Percentiles rank a stretch among this genome's conserved stretches.
Conservation (phyloP, 2,329 filamentous ascomycete genomes). For the Fusarium mundagurra region DNA sequence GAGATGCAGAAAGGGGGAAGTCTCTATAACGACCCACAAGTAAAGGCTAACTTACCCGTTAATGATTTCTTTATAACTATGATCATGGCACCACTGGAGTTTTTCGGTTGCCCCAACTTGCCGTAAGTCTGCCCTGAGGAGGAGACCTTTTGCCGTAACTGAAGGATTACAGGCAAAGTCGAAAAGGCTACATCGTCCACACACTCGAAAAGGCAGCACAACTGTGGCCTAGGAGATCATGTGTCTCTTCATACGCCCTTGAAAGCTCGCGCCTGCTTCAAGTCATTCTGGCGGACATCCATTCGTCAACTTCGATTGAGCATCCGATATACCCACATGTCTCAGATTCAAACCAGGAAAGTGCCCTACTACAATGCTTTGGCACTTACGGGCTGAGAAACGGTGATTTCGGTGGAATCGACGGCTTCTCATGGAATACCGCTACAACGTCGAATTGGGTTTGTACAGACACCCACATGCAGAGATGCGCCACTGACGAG, state of each 20-base stretch:
- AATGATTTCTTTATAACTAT: slow-evolving; percentile 9
- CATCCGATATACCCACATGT: background rate
- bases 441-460: background rate
- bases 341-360: too few species aligned
- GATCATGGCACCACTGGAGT: slow-evolving; percentile 11
- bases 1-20: slow-evolving; percentile 20
- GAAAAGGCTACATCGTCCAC: background rate
- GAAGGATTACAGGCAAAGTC: background rate
- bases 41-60: background rate
- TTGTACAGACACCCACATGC: background rate
- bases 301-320: background rate
- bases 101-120: slow-evolving; percentile 10
- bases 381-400: background rate
- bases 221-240: slow-evolving; percentile 4
- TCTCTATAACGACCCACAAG: slow-evolving; percentile 1
- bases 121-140: background rate
- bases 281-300: background rate
- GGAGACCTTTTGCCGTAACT: background rate
- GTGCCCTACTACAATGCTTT: accelerated
- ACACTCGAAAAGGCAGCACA: background rate
- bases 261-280: background rate
- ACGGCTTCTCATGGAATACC: background rate
- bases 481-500: background rate
- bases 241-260: background rate
- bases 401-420: background rate